Conservation (phyloP, 2,329 filamentous ascomycete genomes). For the Ophiostoma ips region DNA sequence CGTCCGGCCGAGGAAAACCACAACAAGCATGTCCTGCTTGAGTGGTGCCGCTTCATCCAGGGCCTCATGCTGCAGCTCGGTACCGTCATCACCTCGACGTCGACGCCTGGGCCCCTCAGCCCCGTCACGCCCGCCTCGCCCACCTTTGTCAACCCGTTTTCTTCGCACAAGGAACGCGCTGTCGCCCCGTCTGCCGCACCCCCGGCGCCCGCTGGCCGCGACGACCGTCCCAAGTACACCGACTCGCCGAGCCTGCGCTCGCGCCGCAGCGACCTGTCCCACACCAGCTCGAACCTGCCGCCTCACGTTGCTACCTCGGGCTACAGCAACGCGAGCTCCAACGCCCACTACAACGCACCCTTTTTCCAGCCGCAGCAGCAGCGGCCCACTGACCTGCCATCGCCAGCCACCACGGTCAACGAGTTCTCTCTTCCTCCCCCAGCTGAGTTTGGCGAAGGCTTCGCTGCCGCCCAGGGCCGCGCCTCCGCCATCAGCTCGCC, state of each 20-base stretch:
- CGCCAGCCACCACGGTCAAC: conserved; percentile 37
- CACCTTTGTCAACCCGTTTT: conserved; percentile 40
- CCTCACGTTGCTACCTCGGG: conserved; percentile 3
- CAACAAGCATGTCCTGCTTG: conserved; percentile 34
- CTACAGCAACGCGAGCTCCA: conserved; percentile 2
- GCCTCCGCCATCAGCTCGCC: conserved; percentile 46
- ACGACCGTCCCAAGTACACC: conserved; percentile 31
- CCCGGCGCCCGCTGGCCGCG: conserved; percentile 15
- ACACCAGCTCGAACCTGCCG: conserved; percentile 13
- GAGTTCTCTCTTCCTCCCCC: conserved; percentile 27
- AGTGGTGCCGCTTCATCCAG: conserved; percentile 44
- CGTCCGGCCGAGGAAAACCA: conserved; percentile 36
- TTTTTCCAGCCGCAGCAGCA: conserved; percentile 5
- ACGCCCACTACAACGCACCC: conserved; percentile 7
- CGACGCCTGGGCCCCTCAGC: conserved; percentile 23
- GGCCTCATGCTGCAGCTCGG: conserved; percentile 22
- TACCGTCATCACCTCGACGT: not conserved
- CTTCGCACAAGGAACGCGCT: conserved; percentile 15
- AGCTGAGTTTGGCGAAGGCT: conserved; percentile 44
- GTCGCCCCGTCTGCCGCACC: not conserved
- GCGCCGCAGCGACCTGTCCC: conserved; percentile 46
- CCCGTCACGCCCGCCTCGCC: conserved; percentile 41
- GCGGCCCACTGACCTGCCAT: conserved; percentile 41
- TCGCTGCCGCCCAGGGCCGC: conserved; percentile 45
- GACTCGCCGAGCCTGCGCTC: conserved; percentile 48